These are phyloP conservation scores for Trifolium dubium DNA, from an alignment of 306 rosid genomes.

Conservation along the genomic window DNA sequence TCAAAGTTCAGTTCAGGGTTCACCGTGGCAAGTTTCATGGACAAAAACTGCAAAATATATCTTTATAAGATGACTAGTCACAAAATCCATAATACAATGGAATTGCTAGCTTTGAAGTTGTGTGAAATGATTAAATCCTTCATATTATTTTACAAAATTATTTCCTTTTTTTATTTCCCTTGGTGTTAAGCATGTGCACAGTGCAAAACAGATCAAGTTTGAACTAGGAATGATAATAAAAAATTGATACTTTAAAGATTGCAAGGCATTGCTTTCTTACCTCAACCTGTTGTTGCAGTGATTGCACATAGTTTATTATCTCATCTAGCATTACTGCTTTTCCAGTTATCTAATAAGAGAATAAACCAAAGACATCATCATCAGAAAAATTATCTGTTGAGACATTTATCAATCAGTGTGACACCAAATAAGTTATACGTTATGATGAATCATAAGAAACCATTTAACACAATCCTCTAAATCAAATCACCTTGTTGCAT, in stretches of 20 bases:
- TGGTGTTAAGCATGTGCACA: conserved; percentile 55
- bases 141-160: background rate
- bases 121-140: background rate
- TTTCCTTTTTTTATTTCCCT: conserved; percentile 54
- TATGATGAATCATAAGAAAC: conserved; percentile 32
- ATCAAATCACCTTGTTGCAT: conserved; percentile 80
- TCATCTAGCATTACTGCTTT: conserved; percentile 99
- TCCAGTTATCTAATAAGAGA: conserved; percentile 78
- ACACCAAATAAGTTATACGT: background rate
- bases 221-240: conserved; percentile 26
- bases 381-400: background rate
- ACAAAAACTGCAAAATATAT: conserved; percentile 73
- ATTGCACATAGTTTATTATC: conserved; percentile 95
- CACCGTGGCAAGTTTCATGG: conserved; percentile 98
- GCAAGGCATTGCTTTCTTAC: conserved; percentile 51
- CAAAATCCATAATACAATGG: conserved; percentile 18
- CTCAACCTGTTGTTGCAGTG: conserved; percentile 99
- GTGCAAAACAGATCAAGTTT: conserved; percentile 27
- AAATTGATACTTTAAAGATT: conserved; percentile 29
- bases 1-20: conserved; percentile 89
- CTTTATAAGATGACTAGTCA: conserved; percentile 30
- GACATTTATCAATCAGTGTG: background rate
- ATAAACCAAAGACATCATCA: conserved; percentile 43
- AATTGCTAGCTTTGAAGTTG: conserved; percentile 20
- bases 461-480: conserved; percentile 26